Evolutionary conservation across 2,329 filamentous ascomycete species (phyloP).

Genomic region (Salinomyces thailandicus): DNA sequence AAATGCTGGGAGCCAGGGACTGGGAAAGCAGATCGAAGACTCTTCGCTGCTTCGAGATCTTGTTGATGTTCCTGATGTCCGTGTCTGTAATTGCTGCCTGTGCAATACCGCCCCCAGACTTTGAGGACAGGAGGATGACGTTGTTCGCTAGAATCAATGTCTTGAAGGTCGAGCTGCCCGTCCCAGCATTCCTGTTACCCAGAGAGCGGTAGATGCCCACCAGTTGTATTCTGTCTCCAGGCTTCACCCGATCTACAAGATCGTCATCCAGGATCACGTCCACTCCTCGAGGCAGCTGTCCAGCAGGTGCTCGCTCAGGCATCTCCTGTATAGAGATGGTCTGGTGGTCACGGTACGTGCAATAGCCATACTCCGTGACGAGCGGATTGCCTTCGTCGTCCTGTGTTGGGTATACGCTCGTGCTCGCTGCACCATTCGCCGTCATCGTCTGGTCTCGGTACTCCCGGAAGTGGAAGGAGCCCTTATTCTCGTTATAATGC

Average conservation of each 20-base stretch:
- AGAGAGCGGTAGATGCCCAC: conserved; percentile 94
- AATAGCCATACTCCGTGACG: conserved; percentile 91
- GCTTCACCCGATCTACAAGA: conserved; percentile 87
- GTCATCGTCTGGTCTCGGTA: conserved; percentile 98
- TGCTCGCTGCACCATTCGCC: conserved; percentile 69
- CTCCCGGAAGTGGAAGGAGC: conserved; percentile 78
- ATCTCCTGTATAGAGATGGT: conserved; percentile 98
- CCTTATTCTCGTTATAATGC: conserved; percentile 81
- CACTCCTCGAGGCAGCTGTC: conserved; percentile 86
- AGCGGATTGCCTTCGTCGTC: conserved; percentile 89
- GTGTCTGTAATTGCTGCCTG: conserved; percentile 88
- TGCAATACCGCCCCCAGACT: conserved; percentile 87
- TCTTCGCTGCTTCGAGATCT: conserved; percentile 86
- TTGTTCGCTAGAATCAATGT: conserved; percentile 92
- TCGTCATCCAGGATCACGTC: conserved; percentile 97
- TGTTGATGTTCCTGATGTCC: conserved; percentile 98
- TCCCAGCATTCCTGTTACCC: conserved; percentile 83
- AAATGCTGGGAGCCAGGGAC: conserved; percentile 91
- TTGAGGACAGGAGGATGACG: conserved; percentile 85
- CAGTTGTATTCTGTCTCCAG: conserved; percentile 88
- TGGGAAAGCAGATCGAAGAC: conserved; percentile 88
- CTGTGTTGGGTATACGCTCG: conserved; percentile 87
- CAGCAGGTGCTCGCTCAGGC: conserved; percentile 91
- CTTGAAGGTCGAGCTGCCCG: conserved; percentile 88
- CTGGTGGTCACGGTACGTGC: conserved; percentile 91